Percentiles rank a stretch among this genome's conserved stretches.
phyloP scores from a whole-genome alignment of 495 filamentous ascomycete genomes.

The Neurospora intermedia region DNA sequence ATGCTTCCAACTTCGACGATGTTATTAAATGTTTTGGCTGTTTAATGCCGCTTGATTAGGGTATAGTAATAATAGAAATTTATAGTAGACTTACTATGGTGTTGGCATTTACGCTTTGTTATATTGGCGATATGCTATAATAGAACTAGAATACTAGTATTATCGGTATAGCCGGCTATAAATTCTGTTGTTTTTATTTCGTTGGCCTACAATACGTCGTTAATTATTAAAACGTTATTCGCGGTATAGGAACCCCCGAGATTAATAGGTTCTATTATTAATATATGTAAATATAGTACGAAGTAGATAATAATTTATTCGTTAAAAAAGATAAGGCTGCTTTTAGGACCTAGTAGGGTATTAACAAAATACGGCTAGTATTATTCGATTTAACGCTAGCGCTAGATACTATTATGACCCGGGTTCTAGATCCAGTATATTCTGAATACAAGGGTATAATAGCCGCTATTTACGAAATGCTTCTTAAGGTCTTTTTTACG shows the following conservation, averaged over 20 bases:
- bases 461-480: not conserved
- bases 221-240: not conserved
- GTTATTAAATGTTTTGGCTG: not conserved
- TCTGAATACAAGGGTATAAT: not conserved
- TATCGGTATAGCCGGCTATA: not conserved
- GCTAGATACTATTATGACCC: not conserved
- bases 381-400: not conserved
- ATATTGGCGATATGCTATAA: not conserved
- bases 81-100: not conserved
- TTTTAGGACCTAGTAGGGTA: not conserved
- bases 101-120: not conserved
- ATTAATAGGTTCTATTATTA: not conserved
- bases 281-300: not conserved
- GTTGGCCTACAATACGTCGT: not conserved
- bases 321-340: not conserved
- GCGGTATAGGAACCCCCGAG: too few relatives aligned
- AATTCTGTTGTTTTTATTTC: not conserved
- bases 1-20: not conserved
- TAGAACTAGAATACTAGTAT: not conserved
- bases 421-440: not conserved
- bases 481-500: not conserved
- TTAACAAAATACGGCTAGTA: not conserved
- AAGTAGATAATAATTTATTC: not conserved
- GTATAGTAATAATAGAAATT: not conserved
- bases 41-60: not conserved